These are phyloP conservation scores for Tylopilus plumbeoviolaceoides DNA, from an alignment of 768 basidiomycete genomes.

Conservation along the genomic window DNA sequence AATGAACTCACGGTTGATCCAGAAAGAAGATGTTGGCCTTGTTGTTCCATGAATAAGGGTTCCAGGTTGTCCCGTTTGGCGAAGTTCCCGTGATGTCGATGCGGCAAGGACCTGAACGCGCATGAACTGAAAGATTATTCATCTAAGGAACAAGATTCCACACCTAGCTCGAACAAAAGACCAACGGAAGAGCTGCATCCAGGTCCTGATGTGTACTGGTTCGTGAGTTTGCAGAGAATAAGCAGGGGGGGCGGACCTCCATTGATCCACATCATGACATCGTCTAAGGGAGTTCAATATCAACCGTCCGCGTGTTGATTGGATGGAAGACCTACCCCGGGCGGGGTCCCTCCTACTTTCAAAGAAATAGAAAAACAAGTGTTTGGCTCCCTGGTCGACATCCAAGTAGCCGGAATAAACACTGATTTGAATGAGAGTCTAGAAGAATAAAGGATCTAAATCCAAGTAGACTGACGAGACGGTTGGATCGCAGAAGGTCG, in stretches of 20 bases:
- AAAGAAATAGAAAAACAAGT: slow-evolving; percentile 60
- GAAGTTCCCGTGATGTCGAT: slow-evolving; percentile 58
- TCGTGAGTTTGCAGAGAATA: neutral
- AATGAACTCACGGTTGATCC: slow-evolving; percentile 50
- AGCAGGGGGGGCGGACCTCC: slow-evolving; percentile 37
- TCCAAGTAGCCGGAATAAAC: slow-evolving; percentile 48
- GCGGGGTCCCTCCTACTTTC: slow-evolving; percentile 47
- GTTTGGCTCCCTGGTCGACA: slow-evolving; percentile 46
- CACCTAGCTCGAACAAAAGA: slow-evolving; percentile 57
- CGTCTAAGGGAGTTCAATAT: slow-evolving; percentile 34
- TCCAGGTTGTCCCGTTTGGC: slow-evolving; percentile 57
- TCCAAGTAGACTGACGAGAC: slow-evolving; percentile 31
- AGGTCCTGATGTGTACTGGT: slow-evolving; percentile 39
- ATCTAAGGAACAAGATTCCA: neutral
- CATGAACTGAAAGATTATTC: slow-evolving; percentile 26
- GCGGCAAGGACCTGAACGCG: slow-evolving; percentile 47
- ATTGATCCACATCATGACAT: slow-evolving; percentile 71
- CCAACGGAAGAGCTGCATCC: slow-evolving; percentile 53
- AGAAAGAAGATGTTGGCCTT: slow-evolving; percentile 69
- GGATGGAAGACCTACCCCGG: slow-evolving; percentile 24
- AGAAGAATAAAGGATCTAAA: neutral
- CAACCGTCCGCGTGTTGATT: too few species aligned
- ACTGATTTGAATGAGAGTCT: slow-evolving; percentile 17
- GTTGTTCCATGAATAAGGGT: slow-evolving; percentile 62
- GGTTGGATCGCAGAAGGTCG: slow-evolving; percentile 58